Base-by-base conservation (phyloP, 768 basidiomycete species). In the Pisolithus orientalis region DNA sequence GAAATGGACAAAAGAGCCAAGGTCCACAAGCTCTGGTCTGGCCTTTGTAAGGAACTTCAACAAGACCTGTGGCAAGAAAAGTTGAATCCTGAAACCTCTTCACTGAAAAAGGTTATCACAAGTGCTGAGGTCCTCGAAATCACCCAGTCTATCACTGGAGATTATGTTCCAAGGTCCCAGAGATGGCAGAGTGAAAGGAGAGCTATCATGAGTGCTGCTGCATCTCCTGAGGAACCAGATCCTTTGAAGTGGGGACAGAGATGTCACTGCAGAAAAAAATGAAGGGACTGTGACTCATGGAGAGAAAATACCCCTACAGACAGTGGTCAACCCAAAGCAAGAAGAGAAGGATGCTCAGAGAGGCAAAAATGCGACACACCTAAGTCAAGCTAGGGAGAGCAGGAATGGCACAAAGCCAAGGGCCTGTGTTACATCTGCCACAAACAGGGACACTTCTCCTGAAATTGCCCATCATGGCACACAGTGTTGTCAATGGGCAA, bases 21-120 rank as follows among this genome's bases (percentile, higher is more conserved):
- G 7, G 66, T 72, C 0, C 56, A 65, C 8, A 59, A 62, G 9
- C 56, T 77, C 0, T 78, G 72, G 72, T 57, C 63, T 3, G 70
- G 74, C 0, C 50, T 72, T 0, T 47, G 54, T 1, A 24, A 45
- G 0, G 39, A 56, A 14, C 60, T 73, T 1, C 70, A 70, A 29
- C 51, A 50, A 0, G 57, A 65, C 4, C 50, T 74, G 0, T 70
- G 67, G 65, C 51, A 53, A 14, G 55, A 69, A 2, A 50, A 62
- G 5, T 52, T 72, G 0, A 65, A 67, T 2, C 67, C 64, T 0
- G 62, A 70, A 7, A 31, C 43, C 0, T 63, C 65, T 0, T 39
- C 49, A 0, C 70, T 64, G 58, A 51, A 65, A 0, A 55, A 66
- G 4, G 63, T 76, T 0, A 44, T 66, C 0, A 47, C 53, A 0